Evolutionary conservation across 106 monocot genomes (phyloP).

Genomic region (Amphibolis antarctica): DNA sequence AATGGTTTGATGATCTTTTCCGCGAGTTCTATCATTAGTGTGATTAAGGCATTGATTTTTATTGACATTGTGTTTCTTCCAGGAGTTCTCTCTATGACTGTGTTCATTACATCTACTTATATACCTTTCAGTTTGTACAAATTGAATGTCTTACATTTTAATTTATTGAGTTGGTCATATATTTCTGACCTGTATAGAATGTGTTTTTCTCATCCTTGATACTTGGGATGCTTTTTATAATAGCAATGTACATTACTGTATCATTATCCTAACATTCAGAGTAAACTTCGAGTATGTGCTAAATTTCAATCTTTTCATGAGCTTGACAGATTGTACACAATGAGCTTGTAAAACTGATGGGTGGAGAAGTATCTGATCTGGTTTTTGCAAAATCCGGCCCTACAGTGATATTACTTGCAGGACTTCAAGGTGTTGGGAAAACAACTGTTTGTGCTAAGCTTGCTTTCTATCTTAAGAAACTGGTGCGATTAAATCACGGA

Average conservation of each 20-base stretch:
- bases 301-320: neutral
- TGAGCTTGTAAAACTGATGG: conserved; percentile 91
- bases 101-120: no score
- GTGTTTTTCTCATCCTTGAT: no score
- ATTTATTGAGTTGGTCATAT: no score
- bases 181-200: no score
- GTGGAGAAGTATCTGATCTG: conserved; percentile 77
- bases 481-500: conserved; percentile 30
- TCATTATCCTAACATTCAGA: neutral
- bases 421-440: conserved; percentile 96
- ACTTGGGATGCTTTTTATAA: no score
- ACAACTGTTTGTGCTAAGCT: conserved; percentile 95
- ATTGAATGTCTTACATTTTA: no score
- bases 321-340: conserved; percentile 68
- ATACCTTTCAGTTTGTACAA: no score
- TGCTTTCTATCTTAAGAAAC: conserved; percentile 85
- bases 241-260: neutral
- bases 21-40: no score
- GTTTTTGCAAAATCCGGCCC: conserved; percentile 81
- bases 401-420: conserved; percentile 87
- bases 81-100: no score
- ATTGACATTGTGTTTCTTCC: no score
- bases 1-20: no score
- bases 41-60: no score
- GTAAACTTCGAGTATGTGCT: neutral